Evolutionary conservation across 1,284 basidiomycete species (phyloP).

Genomic region (Sphaerobolus stellatus): DNA sequence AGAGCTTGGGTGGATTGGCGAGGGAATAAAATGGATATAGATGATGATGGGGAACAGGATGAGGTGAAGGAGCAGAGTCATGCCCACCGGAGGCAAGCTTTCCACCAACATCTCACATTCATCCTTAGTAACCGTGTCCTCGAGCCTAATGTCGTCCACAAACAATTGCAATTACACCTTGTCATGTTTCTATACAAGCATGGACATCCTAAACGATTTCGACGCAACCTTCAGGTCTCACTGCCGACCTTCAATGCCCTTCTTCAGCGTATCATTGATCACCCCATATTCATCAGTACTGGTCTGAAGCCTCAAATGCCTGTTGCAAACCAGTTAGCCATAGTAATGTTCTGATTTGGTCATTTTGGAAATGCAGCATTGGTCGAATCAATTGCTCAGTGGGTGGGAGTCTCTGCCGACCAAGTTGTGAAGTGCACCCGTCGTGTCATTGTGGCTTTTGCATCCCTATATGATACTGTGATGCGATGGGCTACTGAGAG

Average conservation of each 20-base stretch:
- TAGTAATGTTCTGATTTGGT: slow-evolving; percentile 29
- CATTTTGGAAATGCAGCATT: slow-evolving; percentile 35
- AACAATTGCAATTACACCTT: background rate
- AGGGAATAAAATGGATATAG: background rate
- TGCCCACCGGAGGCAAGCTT: background rate
- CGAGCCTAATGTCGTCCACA: background rate
- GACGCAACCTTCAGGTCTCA: slow-evolving; percentile 26
- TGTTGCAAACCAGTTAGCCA: slow-evolving; percentile 30
- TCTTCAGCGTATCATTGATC: background rate
- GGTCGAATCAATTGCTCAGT: slow-evolving; percentile 31
- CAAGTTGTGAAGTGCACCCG: slow-evolving; percentile 28
- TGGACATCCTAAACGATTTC: slow-evolving; percentile 23
- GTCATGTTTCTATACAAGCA: background rate
- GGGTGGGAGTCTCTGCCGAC: slow-evolving; percentile 31
- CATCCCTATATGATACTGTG: slow-evolving; percentile 19
- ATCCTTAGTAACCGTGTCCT: slow-evolving; percentile 1
- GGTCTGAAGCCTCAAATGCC: slow-evolving; percentile 24
- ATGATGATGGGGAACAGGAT: background rate
- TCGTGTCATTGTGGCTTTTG: slow-evolving; percentile 25
- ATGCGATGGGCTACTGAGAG: slow-evolving; percentile 9
- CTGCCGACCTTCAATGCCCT: slow-evolving; percentile 23
- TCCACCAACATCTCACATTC: background rate
- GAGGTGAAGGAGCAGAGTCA: background rate
- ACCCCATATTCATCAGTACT: slow-evolving; percentile 25
- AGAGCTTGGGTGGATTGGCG: background rate